Base-by-base conservation (phyloP, 163 green algal genomes). In the Prototheca wickerhamii region DNA sequence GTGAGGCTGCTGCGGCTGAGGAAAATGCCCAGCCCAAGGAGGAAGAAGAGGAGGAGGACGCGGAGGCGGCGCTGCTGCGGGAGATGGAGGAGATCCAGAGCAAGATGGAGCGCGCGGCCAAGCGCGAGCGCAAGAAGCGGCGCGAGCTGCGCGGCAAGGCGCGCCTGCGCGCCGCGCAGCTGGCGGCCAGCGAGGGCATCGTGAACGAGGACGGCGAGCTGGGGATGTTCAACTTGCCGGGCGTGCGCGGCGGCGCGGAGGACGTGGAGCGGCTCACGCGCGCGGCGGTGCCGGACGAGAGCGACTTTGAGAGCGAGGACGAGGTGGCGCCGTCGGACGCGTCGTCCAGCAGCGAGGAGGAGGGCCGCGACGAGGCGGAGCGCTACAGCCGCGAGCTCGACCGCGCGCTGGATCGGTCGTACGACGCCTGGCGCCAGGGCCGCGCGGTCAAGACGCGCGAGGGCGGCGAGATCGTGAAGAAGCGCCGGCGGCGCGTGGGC, bases 51-150 rank as follows among this genome's bases (percentile, higher is more conserved):
- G 57, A 74, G 49, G 42, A 69, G 42, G 68, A 89, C 52, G 70
- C 72, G 0, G 84, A 95, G 73, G 68, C 81, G 29, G 68, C 68
- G 61, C 63, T 97, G 54, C 67, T 96, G 75, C 66, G 65, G 32
- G 91, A 96, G 75, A 96, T 98, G 90, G 63, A 58, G 28, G 79
- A 82, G 29, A 65, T 95, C 26, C 87, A 87, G 64, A 81, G 83
- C 29, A 58, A 54, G 28, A 58, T 75, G 73, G 82, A 90, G 50
- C 62, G 73, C 23, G 70, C 60, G 60, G 42, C 71, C n/a, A 91
- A 89, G 80, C 82, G 77, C 31, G 81, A 87, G 46, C 68, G 81
- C 35, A 87, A 84, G 74, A 78, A 75, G 35, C 73, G 81, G 20
- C 69, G 70, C 32, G 82, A 92, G 65, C 63, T 74, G 43, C 87